phyloP scores from a whole-genome alignment of 305 asterid genomes.

The Stenogyne calaminthoides region DNA sequence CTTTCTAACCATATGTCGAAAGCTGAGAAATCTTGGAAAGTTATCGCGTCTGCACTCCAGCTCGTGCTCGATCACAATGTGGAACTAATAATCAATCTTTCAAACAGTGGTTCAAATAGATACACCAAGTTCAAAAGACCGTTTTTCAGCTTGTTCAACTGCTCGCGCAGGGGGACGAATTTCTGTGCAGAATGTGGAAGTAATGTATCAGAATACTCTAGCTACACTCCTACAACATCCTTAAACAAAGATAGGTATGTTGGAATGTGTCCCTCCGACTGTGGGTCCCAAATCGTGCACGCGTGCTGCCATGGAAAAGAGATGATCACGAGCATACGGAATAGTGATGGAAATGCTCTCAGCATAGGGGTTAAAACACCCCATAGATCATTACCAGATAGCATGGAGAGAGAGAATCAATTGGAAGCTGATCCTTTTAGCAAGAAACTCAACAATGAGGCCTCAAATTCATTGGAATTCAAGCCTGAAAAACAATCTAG shows the following conservation, averaged over 20 bases:
- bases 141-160: slow-evolving; percentile 51
- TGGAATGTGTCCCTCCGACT: slow-evolving; percentile 17
- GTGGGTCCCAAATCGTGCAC: slow-evolving; percentile 21
- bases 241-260: slow-evolving; percentile 33
- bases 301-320: slow-evolving; percentile 44
- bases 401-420: slow-evolving; percentile 25
- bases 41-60: slow-evolving; percentile 67
- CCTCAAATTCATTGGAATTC: slow-evolving; percentile 27
- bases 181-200: slow-evolving; percentile 45
- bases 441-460: slow-evolving; percentile 29
- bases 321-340: slow-evolving; percentile 50
- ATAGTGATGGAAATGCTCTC: slow-evolving; percentile 64
- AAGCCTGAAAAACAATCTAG: slow-evolving; percentile 41
- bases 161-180: slow-evolving; percentile 52
- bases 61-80: slow-evolving; percentile 52
- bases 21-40: slow-evolving; percentile 76
- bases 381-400: slow-evolving; percentile 28
- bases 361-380: slow-evolving; percentile 46
- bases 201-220: slow-evolving; percentile 46
- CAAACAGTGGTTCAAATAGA: slow-evolving; percentile 29
- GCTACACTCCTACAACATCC: slow-evolving; percentile 39
- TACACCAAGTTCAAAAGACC: slow-evolving; percentile 40
- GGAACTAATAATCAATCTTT: slow-evolving; percentile 61
- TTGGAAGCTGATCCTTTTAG: slow-evolving; percentile 31
- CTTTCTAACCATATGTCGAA: slow-evolving; percentile 52